phyloP scores from a whole-genome alignment of 345 rosid species.

The Gossypium raimondii region DNA sequence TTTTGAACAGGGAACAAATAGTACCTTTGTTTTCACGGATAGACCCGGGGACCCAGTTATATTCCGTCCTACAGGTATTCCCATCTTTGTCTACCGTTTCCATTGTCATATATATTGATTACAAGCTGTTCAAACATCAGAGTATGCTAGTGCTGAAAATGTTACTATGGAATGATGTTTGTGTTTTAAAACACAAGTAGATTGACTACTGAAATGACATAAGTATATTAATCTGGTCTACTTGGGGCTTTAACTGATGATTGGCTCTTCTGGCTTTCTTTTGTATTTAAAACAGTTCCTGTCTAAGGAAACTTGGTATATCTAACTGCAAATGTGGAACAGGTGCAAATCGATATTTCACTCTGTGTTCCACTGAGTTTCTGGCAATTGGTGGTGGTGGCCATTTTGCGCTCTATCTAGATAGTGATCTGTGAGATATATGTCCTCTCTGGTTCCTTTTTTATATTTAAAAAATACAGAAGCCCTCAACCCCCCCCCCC shows the following conservation, averaged over 20 bases:
- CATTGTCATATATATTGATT: neutral
- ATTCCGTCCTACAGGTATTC: slow-evolving; percentile 79
- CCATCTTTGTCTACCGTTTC: neutral
- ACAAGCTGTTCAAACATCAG: neutral
- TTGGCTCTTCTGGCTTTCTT: neutral
- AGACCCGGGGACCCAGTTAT: slow-evolving; percentile 59
- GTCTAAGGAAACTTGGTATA: neutral
- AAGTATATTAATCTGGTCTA: neutral
- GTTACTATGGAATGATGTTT: neutral
- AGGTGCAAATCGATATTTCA: slow-evolving; percentile 93
- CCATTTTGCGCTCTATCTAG: slow-evolving; percentile 87
- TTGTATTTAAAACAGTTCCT: neutral
- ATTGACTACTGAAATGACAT: neutral
- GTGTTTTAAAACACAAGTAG: neutral
- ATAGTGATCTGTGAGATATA: slow-evolving; percentile 72
- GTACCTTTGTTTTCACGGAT: slow-evolving; percentile 83
- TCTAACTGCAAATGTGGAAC: slow-evolving; percentile 28
- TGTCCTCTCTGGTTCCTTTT: neutral
- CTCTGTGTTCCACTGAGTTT: slow-evolving; percentile 76
- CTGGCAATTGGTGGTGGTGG: slow-evolving; percentile 96
- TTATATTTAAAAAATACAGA: neutral
- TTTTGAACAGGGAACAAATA: slow-evolving; percentile 73
- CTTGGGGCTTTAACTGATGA: neutral
- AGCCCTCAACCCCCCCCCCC: neutral
- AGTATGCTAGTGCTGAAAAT: neutral